Base-by-base conservation (phyloP, 306 rosid species). In the Abrus pulchellus region DNA sequence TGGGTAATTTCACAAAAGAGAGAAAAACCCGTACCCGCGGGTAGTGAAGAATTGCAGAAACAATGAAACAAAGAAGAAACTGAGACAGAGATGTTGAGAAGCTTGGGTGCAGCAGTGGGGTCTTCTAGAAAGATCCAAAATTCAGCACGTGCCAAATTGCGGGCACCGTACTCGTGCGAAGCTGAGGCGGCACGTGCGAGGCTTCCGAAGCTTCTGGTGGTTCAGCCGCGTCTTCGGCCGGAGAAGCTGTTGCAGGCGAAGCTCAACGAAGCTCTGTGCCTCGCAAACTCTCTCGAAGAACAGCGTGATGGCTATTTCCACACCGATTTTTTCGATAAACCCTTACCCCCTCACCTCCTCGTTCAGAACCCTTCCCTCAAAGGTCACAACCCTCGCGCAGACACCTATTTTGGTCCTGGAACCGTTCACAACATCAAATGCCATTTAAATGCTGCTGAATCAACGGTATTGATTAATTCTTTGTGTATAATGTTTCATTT, bases 221-320 rank as follows among this genome's bases (percentile, higher is more conserved):
- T 95, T 79, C 99, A 95, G 74, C 99, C 99, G 0, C 93, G 93
- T 32, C 90, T 93, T 45, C 96, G 97, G 1, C 90, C 96, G 3
- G 90, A 91, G 28, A 67, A 85, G 30, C 52, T 75, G 38, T 70
- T 95, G 82, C 93, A 88, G 79, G 93, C 93, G 1, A 95, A 95
- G 90, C 97, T 95, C 72, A 90, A 90, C 72, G 99, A 95, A 92
- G 99, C 97, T 72, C 82, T 95, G 9, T 93, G 96, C 63, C 97
- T 95, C 28, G 94, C 99, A 0, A 93, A 90, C 72, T 95, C 99
- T 0, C 93, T 91, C 5, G 98, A 91, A 79, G 94, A 93, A 32
- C 98, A 93, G 77, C 89, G 99, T 13, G 91, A 91, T 76, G 98
- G 96, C 0, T 81, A 57, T 67, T 91, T 93, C 38, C 78, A 77